These are phyloP conservation scores for Naegleria lovaniensis DNA, from an alignment of 208 protist species.

Conservation along the genomic window DNA sequence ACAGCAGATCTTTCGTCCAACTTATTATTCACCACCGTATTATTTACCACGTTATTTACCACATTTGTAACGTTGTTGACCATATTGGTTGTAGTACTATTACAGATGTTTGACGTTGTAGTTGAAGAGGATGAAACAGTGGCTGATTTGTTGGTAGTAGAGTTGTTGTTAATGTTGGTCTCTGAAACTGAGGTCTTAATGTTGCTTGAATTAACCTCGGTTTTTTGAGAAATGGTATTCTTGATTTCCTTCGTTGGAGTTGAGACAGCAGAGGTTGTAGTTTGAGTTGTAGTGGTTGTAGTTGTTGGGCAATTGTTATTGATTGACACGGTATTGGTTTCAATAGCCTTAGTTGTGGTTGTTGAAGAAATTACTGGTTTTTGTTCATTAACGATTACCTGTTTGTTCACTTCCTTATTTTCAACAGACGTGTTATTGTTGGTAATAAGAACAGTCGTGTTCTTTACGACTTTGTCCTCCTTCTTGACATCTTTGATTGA, in stretches of 20 bases:
- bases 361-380: too few species aligned
- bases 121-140: not conserved
- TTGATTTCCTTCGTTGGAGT: not conserved
- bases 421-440: not conserved
- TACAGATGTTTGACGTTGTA: not conserved
- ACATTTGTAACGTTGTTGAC: not conserved
- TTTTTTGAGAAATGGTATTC: too few species aligned
- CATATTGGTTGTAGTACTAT: not conserved
- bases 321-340: not conserved
- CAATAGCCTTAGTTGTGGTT: not conserved
- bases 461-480: not conserved
- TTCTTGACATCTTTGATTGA: too few species aligned
- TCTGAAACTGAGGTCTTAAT: too few species aligned
- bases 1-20: not conserved
- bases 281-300: not conserved
- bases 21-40: not conserved
- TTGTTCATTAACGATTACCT: not conserved
- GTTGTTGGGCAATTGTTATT: not conserved
- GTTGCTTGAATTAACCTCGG: too few species aligned
- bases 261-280: not conserved
- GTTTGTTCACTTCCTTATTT: not conserved
- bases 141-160: not conserved
- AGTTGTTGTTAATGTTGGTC: not conserved
- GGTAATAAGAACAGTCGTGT: not conserved
- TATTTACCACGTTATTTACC: not conserved